Base-by-base conservation (phyloP, 495 filamentous ascomycete genomes). In the Halenospora varia region DNA sequence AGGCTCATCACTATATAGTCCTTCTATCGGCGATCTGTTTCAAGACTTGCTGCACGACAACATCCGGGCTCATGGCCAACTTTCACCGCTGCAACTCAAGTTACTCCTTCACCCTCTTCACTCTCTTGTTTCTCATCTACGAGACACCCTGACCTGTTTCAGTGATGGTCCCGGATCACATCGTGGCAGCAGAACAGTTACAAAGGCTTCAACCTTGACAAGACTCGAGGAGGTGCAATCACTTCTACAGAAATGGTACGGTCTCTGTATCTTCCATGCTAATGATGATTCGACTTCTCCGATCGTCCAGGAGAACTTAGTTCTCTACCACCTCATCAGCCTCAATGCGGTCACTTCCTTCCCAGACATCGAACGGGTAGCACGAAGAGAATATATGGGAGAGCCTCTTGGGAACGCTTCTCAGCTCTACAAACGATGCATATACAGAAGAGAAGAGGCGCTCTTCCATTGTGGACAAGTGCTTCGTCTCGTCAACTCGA, bases 381-480 rank as follows among this genome's bases (percentile, higher is more conserved):
- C 82, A 2, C 74, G 83, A 18, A 68, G 73, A 24, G 80, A 84
- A 41, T 71, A 66, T 39, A 68, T 76, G 50, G 75, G 78, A 53
- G 75, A 73, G 4, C 65, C 71, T 2, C 76, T 73, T 61, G 74
- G 73, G 70, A 76, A 81, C 46, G 61, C 77, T 17, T 60, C 72
- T 2, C 68, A 72, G 56, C 67, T 72, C 0, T 72, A 82, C 63
- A 76, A 75, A 56, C 72, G 72, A 20, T 81, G 78, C 71, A 77
- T 86, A 55, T 71, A 70, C 53, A 72, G 80, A 53, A 72, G 73
- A 42, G 77, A 82, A 56, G 75, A 83, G 53, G 77, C 82, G 20
- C 68, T 84, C 45, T 79, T 79, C 68, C 83, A 86, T 64, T 79
- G 75, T 62, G 83, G 83, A 0, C 83, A 86, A 66, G 75, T 84